Conservation (phyloP, 2,329 filamentous ascomycete species). For the Cladosporium velox region DNA sequence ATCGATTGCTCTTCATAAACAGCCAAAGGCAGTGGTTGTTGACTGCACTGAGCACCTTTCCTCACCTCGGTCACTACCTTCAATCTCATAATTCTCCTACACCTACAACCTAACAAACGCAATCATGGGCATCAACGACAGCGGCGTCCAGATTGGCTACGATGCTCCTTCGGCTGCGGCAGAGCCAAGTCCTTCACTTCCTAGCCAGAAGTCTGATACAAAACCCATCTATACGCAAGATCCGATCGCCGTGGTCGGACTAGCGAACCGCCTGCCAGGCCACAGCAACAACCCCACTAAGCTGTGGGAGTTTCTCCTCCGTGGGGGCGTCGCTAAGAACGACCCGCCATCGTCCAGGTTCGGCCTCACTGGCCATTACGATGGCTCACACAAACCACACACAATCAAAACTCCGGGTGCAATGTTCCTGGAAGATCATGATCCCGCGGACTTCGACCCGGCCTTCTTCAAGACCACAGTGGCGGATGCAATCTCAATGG, state of each 20-base stretch:
- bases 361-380: neutral
- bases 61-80: neutral
- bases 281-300: neutral
- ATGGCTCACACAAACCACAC: neutral
- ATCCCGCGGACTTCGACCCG: conserved; percentile 27
- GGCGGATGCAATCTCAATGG: conserved; percentile 30
- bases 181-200: neutral
- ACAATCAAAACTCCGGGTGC: neutral
- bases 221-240: neutral
- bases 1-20: neutral
- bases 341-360: neutral
- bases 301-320: neutral
- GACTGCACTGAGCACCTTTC: neutral
- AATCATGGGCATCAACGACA: neutral
- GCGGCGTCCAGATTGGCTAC: neutral
- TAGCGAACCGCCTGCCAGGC: neutral
- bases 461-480: conserved; percentile 31
- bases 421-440: neutral
- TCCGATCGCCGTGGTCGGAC: neutral
- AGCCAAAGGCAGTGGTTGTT: neutral
- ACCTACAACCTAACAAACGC: neutral
- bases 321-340: neutral
- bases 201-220: neutral
- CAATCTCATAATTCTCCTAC: neutral
- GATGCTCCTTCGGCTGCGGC: neutral